Evolutionary conservation across 352 stramenopile species (phyloP), one percentile per base, ranked within the genome.

Genomic region (Phytophthora fragariae): DNA sequence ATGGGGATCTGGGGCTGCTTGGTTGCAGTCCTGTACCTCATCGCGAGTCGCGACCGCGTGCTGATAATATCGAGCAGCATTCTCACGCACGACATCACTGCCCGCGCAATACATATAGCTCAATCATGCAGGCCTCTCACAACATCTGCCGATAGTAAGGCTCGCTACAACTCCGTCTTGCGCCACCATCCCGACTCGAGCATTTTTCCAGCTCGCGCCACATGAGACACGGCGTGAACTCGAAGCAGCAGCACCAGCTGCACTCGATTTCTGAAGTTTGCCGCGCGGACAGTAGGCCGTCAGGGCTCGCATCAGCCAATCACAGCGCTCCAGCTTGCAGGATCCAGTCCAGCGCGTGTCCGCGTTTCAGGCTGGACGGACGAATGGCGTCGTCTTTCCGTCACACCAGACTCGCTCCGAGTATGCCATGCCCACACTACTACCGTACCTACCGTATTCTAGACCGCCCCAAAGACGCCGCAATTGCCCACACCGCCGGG

Each of bases 181-280:
- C 41, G 41, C 41, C 14, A 2, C 41, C 41, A 49, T 49, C 41
- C 14, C 9, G 10, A 9, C 41, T 47, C 41, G 12, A 47, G 41
- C 41, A 41, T 41, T 35, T 35, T 35, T 35, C 31, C 3, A 9
- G 21, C 56, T 12, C 14, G 49, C 35, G 33, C 21, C 46, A 17
- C 46, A 57, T 49, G 44, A 57, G 59, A 66, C 29, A 57, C 41
- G 31, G 39, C 56, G 24, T 15, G 56, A 71, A 21, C 41, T 49
- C 41, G 41, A 49, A 49, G 41, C 41, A 49, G 41, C 35, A 44
- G 19, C 44, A 15, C 17, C 47, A 54, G 47, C 47, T 66, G 56
- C 46, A 33, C 65, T 72, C 56, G 65, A 72, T 66, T 39, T 41
- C 65, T 72, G 65, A 72, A 72, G 57, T 67, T 72, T 67, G 62